Conservation (phyloP, 352 stramenopile genomes). For the Globisporangium iwayamae region DNA sequence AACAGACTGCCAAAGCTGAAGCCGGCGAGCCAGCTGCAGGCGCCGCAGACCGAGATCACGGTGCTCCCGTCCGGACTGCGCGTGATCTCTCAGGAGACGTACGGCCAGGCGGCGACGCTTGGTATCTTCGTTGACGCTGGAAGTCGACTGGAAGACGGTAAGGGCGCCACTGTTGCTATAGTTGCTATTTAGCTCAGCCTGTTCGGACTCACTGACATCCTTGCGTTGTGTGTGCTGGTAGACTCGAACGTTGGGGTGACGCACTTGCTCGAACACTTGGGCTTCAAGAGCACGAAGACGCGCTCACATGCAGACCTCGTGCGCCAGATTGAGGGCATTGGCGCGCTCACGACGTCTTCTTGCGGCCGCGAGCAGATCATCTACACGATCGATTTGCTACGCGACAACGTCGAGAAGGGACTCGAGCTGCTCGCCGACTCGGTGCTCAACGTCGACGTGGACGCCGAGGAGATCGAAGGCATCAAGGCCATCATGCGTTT, state of each 20-base stretch:
- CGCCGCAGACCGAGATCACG: constrained; percentile 90
- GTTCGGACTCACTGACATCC: constrained; percentile 2
- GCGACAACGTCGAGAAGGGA: constrained; percentile 90
- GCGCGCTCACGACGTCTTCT: constrained; percentile 89
- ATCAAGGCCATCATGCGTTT: constrained; percentile 94
- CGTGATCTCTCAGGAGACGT: constrained; percentile 96
- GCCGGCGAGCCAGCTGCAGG: constrained; percentile 73
- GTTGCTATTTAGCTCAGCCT: neutral
- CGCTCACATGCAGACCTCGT: constrained; percentile 84
- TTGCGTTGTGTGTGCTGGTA: constrained; percentile 11
- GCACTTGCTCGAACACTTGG: constrained; percentile 94
- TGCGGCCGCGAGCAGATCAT: constrained; percentile 95
- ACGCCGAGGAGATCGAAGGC: constrained; percentile 86
- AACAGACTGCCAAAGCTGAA: constrained; percentile 74
- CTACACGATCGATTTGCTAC: constrained; percentile 95
- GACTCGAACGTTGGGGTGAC: constrained; percentile 83
- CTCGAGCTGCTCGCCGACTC: constrained; percentile 90
- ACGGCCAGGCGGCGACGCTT: constrained; percentile 93
- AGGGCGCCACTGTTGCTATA: neutral
- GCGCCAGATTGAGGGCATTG: constrained; percentile 91
- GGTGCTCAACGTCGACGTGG: constrained; percentile 76
- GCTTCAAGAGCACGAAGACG: constrained; percentile 92
- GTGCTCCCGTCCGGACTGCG: constrained; percentile 92
- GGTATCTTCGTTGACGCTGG: constrained; percentile 93
- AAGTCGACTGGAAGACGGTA: constrained; percentile 77